These are phyloP conservation scores for Ophiostoma perfectum DNA, from an alignment of 2,329 filamentous ascomycete species.

Conservation along the genomic window DNA sequence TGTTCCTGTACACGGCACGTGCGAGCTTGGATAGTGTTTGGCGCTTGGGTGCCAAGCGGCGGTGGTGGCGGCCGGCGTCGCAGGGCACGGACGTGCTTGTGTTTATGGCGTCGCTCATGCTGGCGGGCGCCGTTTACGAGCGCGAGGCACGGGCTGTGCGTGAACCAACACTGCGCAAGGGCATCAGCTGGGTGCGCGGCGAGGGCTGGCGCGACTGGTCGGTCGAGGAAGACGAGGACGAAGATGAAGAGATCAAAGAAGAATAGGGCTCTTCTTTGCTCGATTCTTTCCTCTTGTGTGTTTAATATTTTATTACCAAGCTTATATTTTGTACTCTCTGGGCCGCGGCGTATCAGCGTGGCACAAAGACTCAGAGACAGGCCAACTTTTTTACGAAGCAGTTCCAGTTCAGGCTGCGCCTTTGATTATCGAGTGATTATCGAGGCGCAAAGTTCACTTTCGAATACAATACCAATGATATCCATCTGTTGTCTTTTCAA, in stretches of 20 bases:
- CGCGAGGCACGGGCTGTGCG: conserved; percentile 61
- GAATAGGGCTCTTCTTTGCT: neutral
- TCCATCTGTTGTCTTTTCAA: too few species aligned
- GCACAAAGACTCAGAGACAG: too few species aligned
- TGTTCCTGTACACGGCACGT: conserved; percentile 74
- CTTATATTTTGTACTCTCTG: too few species aligned
- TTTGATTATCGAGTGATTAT: too few species aligned
- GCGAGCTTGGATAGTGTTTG: conserved; percentile 77
- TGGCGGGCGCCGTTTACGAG: conserved; percentile 75
- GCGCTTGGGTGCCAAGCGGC: conserved; percentile 88
- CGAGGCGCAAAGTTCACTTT: too few species aligned
- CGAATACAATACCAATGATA: too few species aligned
- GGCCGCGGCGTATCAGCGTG: too few species aligned
- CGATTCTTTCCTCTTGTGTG: neutral
- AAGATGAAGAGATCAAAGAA: conserved; percentile 33
- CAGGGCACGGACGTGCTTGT: conserved; percentile 78
- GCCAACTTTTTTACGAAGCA: too few species aligned
- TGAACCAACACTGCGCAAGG: conserved; percentile 63
- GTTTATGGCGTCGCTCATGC: conserved; percentile 71
- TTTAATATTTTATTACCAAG: neutral
- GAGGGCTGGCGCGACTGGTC: conserved; percentile 69
- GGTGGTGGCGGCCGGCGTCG: conserved; percentile 87
- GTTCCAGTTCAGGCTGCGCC: too few species aligned
- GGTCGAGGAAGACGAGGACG: conserved; percentile 47
- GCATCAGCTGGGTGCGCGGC: conserved; percentile 66